Base-by-base conservation (phyloP, 345 rosid species). In the Salix koriyanagi region DNA sequence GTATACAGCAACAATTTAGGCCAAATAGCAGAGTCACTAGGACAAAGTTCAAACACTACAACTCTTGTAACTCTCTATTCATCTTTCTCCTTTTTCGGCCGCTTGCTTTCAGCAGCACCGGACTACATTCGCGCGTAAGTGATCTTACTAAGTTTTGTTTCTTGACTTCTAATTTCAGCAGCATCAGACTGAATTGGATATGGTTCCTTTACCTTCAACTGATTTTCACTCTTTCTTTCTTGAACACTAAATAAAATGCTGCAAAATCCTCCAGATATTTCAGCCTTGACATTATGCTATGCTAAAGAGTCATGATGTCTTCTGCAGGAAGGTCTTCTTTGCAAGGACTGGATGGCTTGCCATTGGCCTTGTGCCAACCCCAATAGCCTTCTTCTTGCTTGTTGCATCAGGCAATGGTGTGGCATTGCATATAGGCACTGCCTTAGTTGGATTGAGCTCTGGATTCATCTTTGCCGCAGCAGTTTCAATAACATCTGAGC, bases 391-490 rank as follows among this genome's bases (percentile, higher is more conserved):
- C 83, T 89, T 86, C 87, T 71, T 92, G 81, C 88, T 96, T 6
- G 92, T 92, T 9, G 67, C 81, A 21, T 89, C 91, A n/a, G 86
- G 90, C 30, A 65, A 65, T 64, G 77, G 72, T 28, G 25, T 84
- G 75, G 94, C 90, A 1, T 72, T 96, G 72, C 85, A 86, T 6
- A 83, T 80, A 5, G 89, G 91, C 66, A 96, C 97, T 0, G 88
- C 98, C 8, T 65, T 96, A 21, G 88, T 96, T 0, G 96, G 97
- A 36, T 52, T 93, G 73, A 93, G 99, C 78, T 96, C 98, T 0
- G 99, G 98, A 0, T 96, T 93, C 89, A 91, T 96, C 80, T 96
- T 96, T 62, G 97, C 99, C 3, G 95, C 97, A 4, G 97, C 98
- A 0, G 98, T 96, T 81, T 93, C 99, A 14, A 82, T 96, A 48